These are phyloP conservation scores for Apiospora phragmitis DNA, from an alignment of 2,329 filamentous ascomycete genomes.

Conservation along the genomic window DNA sequence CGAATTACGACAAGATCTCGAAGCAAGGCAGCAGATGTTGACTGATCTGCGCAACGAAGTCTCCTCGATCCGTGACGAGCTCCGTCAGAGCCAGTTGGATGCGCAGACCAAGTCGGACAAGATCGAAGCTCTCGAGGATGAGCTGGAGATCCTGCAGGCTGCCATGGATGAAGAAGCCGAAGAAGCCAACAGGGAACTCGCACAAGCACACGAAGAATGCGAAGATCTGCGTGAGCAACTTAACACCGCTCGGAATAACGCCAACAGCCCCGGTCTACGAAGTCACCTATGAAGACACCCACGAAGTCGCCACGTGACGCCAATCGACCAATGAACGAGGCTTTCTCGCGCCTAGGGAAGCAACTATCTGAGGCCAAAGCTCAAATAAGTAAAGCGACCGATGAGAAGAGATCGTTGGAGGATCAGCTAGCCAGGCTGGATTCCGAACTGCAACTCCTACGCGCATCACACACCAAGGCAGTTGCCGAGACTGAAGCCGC, in stretches of 20 bases:
- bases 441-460: constrained; percentile 60
- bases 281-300: neutral
- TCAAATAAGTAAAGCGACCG: constrained; percentile 55
- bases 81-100: constrained; percentile 67
- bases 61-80: constrained; percentile 65
- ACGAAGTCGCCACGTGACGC: neutral
- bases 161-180: constrained; percentile 66
- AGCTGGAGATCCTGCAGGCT: constrained; percentile 71
- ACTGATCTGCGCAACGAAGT: constrained; percentile 68
- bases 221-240: constrained; percentile 39
- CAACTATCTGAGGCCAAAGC: constrained; percentile 59
- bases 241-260: constrained; percentile 24
- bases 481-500: constrained; percentile 69
- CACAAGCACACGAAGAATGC: constrained; percentile 45
- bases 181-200: constrained; percentile 51
- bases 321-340: constrained; percentile 30
- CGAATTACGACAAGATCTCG: constrained; percentile 70
- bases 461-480: constrained; percentile 55
- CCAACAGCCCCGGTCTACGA: constrained; percentile 6
- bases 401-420: constrained; percentile 64
- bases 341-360: constrained; percentile 53
- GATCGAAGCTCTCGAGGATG: constrained; percentile 69
- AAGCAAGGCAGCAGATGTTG: constrained; percentile 63
- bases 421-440: constrained; percentile 62
- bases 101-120: constrained; percentile 64